phyloP scores from a whole-genome alignment of 306 rosid genomes.

The Cyamopsis tetragonoloba region DNA sequence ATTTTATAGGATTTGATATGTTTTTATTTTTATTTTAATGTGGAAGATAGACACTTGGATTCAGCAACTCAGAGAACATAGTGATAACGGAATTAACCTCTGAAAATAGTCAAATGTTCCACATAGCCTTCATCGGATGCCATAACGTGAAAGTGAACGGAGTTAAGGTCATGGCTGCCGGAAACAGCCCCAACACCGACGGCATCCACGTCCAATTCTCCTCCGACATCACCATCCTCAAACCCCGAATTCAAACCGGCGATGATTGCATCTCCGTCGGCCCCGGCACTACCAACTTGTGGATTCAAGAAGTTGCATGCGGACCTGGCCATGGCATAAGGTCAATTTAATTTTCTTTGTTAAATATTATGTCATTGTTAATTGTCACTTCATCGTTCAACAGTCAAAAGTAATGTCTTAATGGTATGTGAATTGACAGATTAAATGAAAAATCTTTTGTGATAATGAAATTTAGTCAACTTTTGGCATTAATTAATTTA shows the following conservation, averaged over 20 bases:
- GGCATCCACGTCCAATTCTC: conserved; percentile 65
- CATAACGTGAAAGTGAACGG: conserved; percentile 36
- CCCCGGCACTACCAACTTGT: conserved; percentile 48
- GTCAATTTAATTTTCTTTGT: not conserved
- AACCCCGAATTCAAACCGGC: conserved; percentile 46
- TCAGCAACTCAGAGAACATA: conserved; percentile 40
- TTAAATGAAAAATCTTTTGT: too few species aligned
- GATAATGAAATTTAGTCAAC: too few species aligned
- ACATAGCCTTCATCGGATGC: conserved; percentile 38
- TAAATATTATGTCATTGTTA: too few species aligned
- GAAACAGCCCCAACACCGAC: conserved; percentile 61
- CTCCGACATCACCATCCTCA: conserved; percentile 26
- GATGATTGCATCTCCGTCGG: conserved; percentile 64
- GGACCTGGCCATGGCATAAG: conserved; percentile 77
- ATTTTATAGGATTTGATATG: too few species aligned
- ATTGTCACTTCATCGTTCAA: too few species aligned
- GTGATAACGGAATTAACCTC: conserved; percentile 35
- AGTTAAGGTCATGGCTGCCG: conserved; percentile 29
- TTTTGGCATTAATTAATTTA: not conserved
- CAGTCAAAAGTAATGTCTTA: too few species aligned
- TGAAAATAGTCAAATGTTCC: conserved; percentile 50
- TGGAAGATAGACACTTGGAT: conserved; percentile 48
- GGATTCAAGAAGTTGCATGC: conserved; percentile 49
- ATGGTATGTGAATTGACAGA: too few species aligned
- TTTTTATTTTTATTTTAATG: not conserved